Percentiles rank a stretch among this genome's conserved stretches.
These are phyloP conservation scores for Inga leiocalycina DNA, from an alignment of 306 rosid genomes.

Conservation along the genomic window DNA sequence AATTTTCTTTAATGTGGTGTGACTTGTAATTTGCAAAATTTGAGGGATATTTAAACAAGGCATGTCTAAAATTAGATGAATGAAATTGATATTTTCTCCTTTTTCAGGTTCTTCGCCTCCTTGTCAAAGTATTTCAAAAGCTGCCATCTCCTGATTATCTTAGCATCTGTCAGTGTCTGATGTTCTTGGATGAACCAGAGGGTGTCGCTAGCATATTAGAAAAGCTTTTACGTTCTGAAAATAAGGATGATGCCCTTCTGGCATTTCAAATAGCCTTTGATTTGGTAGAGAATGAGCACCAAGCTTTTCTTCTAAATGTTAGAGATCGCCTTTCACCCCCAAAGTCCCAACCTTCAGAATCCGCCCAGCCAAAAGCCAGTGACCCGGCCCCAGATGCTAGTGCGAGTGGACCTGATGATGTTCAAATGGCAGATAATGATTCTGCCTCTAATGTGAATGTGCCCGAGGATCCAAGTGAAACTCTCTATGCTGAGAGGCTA, in stretches of 20 bases:
- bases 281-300: slow-evolving; percentile 95
- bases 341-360: slow-evolving; percentile 56
- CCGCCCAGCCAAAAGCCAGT: slow-evolving; percentile 53
- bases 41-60: slow-evolving; percentile 13
- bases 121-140: slow-evolving; percentile 91
- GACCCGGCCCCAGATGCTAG: slow-evolving; percentile 64
- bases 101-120: slow-evolving; percentile 83
- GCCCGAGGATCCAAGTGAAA: slow-evolving; percentile 77
- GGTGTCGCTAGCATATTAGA: slow-evolving; percentile 89
- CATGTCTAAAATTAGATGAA: slow-evolving; percentile 6
- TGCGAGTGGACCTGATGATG: slow-evolving; percentile 64
- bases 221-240: slow-evolving; percentile 85
- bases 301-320: slow-evolving; percentile 85
- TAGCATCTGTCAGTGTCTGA: slow-evolving; percentile 95
- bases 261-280: slow-evolving; percentile 97
- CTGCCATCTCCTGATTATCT: slow-evolving; percentile 94
- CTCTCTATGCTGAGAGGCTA: slow-evolving; percentile 77
- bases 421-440: slow-evolving; percentile 78
- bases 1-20: slow-evolving; percentile 23
- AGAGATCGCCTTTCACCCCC: slow-evolving; percentile 79
- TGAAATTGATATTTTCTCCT: slow-evolving; percentile 31
- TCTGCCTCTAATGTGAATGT: slow-evolving; percentile 40
- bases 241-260: slow-evolving; percentile 89
- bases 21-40: slow-evolving; percentile 1
- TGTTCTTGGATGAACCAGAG: slow-evolving; percentile 95